A percentile compares a stretch with the other conserved stretches of the same genome.
phyloP scores from a whole-genome alignment of 371 early-diverging fungal genomes.

The Nosema muscidifuracis region DNA sequence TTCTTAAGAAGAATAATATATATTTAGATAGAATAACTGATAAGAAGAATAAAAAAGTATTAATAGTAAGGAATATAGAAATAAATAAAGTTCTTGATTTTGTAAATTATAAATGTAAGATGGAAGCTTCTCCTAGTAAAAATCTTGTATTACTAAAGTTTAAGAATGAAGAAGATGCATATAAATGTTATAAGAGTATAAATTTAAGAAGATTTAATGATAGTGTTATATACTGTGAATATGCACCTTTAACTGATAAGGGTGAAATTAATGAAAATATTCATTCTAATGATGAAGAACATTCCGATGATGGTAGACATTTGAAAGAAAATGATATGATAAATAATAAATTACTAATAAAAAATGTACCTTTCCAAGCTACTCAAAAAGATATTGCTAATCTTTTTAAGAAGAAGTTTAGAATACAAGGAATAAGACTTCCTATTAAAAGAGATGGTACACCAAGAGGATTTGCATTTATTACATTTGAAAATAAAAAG shows the following conservation, averaged over 20 bases:
- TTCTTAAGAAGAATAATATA: slow-evolving; percentile 55
- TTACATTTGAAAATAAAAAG: slow-evolving; percentile 82
- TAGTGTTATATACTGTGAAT: slow-evolving; percentile 61
- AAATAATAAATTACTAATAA: slow-evolving; percentile 75
- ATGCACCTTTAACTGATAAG: slow-evolving; percentile 54
- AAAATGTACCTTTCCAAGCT: slow-evolving; percentile 96
- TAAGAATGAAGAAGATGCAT: slow-evolving; percentile 53
- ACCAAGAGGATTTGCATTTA: slow-evolving; percentile 93
- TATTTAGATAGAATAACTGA: slow-evolving; percentile 27
- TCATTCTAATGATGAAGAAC: slow-evolving; percentile 57
- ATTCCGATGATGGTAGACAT: not conserved
- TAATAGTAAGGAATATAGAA: slow-evolving; percentile 53
- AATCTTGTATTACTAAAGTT: slow-evolving; percentile 59
- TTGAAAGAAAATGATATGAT: slow-evolving; percentile 63
- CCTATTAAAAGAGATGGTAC: slow-evolving; percentile 84
- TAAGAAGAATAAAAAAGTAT: slow-evolving; percentile 20
- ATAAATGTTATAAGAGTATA: slow-evolving; percentile 47
- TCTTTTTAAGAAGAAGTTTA: slow-evolving; percentile 78
- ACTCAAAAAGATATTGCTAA: slow-evolving; percentile 81
- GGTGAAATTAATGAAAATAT: slow-evolving; percentile 65
- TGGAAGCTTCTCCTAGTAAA: slow-evolving; percentile 58
- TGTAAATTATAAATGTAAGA: slow-evolving; percentile 22
- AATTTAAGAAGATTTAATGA: slow-evolving; percentile 56
- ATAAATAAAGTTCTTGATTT: slow-evolving; percentile 34
- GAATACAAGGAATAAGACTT: slow-evolving; percentile 81